These are phyloP conservation scores for Pythium aquatile DNA, from an alignment of 352 stramenopile species.

Conservation along the genomic window DNA sequence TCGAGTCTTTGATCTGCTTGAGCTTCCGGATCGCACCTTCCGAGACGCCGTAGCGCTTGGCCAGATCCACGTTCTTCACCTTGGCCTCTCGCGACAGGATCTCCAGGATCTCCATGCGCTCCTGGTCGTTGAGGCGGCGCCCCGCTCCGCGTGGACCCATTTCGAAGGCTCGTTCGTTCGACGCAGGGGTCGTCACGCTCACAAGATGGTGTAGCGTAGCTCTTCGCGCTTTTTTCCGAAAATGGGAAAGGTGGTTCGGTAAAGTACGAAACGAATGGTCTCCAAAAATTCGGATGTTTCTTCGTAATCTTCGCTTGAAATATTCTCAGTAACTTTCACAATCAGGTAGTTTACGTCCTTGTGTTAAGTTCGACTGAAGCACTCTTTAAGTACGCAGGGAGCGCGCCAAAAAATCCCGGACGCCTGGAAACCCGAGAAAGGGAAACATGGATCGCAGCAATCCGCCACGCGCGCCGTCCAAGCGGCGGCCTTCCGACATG, in stretches of 20 bases:
- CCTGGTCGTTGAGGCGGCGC: conserved; percentile 83
- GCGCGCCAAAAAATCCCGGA: conserved; percentile 8
- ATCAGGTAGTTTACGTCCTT: conserved; percentile 1
- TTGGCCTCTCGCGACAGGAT: conserved; percentile 76
- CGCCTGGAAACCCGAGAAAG: not conserved
- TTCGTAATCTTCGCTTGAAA: not conserved
- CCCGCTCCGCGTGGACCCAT: conserved; percentile 79
- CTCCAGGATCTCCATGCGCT: conserved; percentile 89
- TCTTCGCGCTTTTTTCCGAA: conserved; percentile 31
- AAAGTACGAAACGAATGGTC: conserved; percentile 37
- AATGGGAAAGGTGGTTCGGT: conserved; percentile 14
- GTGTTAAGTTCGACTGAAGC: not conserved
- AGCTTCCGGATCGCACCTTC: conserved; percentile 87
- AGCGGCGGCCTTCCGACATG: conserved; percentile 25
- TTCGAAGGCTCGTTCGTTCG: not conserved
- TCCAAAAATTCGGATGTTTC: not conserved
- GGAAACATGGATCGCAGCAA: conserved; percentile 23
- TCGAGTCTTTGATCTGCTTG: conserved; percentile 85
- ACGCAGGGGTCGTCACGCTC: not conserved
- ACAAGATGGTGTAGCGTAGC: not conserved
- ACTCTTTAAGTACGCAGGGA: conserved; percentile 13
- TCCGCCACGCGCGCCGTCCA: conserved; percentile 31
- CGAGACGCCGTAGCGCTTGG: conserved; percentile 83
- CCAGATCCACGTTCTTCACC: conserved; percentile 85
- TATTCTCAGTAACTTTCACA: not conserved